phyloP scores from a whole-genome alignment of 2,329 filamentous ascomycete genomes.

The Coniochaeta sp. region DNA sequence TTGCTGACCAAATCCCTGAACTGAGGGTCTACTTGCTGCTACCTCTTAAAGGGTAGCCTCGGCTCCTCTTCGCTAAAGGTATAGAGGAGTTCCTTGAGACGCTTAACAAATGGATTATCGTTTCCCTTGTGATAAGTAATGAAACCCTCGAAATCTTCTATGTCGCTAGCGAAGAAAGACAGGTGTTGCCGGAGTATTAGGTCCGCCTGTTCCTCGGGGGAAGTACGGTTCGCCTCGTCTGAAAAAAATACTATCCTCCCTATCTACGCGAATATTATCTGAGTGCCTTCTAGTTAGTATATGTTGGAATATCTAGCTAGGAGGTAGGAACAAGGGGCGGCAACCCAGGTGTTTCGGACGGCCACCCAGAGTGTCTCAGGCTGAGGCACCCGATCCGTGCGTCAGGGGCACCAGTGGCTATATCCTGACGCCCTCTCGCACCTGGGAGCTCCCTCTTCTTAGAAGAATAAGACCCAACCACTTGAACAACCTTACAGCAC shows the following conservation, averaged over 20 bases:
- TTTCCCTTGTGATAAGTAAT: slow-evolving; percentile 8
- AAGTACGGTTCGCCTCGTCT: slow-evolving; percentile 10
- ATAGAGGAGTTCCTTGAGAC: slow-evolving; percentile 7
- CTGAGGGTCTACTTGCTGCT: slow-evolving; percentile 8
- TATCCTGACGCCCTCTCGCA: too few relatives aligned
- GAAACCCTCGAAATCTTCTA: slow-evolving; percentile 11
- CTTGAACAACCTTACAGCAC: too few relatives aligned
- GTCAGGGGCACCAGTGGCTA: too few relatives aligned
- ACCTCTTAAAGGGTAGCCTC: slow-evolving; percentile 8
- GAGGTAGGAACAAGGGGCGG: too few relatives aligned
- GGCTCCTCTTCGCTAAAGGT: slow-evolving; percentile 7
- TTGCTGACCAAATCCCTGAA: slow-evolving; percentile 10
- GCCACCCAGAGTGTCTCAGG: too few relatives aligned
- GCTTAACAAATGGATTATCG: slow-evolving; percentile 7
- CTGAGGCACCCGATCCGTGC: too few relatives aligned
- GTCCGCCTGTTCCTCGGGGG: slow-evolving; percentile 9
- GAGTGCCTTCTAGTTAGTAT: slow-evolving; percentile 7
- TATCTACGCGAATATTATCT: slow-evolving; percentile 11
- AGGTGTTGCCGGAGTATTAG: slow-evolving; percentile 12
- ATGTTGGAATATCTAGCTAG: too few relatives aligned
- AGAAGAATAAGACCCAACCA: too few relatives aligned
- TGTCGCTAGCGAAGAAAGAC: slow-evolving; percentile 11
- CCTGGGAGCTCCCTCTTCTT: too few relatives aligned
- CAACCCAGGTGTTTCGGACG: too few relatives aligned
- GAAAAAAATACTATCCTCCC: slow-evolving; percentile 11